These are phyloP conservation scores for Alternaria novae-zelandiae DNA, from an alignment of 2,329 filamentous ascomycete species.

Conservation along the genomic window DNA sequence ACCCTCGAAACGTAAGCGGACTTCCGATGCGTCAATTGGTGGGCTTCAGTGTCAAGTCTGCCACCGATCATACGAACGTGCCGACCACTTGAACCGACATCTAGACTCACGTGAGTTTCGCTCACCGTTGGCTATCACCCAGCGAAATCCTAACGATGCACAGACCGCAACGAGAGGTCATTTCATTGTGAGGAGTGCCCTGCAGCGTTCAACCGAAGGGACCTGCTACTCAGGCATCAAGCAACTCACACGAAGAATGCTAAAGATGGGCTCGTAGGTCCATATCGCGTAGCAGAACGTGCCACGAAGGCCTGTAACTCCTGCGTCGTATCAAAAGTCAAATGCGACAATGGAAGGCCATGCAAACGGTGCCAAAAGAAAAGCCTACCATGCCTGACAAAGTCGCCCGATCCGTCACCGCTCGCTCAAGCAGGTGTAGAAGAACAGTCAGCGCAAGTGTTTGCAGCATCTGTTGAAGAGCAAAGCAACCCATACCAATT, in stretches of 20 bases:
- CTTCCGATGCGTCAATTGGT: neutral
- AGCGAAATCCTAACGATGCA: neutral
- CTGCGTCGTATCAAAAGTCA: slow-evolving; percentile 40
- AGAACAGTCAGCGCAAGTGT: neutral
- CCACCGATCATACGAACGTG: slow-evolving; percentile 34
- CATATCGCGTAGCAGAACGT: slow-evolving; percentile 24
- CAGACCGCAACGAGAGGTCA: slow-evolving; percentile 36
- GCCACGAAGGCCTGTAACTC: slow-evolving; percentile 40
- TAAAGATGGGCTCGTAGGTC: slow-evolving; percentile 21
- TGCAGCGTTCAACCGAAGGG: slow-evolving; percentile 37
- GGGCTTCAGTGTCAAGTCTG: slow-evolving; percentile 37
- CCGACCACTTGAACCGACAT: slow-evolving; percentile 40
- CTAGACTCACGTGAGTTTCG: slow-evolving; percentile 32
- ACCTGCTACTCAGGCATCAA: slow-evolving; percentile 39
- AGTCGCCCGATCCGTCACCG: neutral
- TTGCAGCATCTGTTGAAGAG: neutral
- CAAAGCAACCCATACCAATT: neutral
- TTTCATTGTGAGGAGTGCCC: slow-evolving; percentile 39
- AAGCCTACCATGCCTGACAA: slow-evolving; percentile 13
- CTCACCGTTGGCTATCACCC: neutral
- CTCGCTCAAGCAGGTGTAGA: neutral
- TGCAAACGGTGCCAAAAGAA: slow-evolving; percentile 31
- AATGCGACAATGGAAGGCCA: slow-evolving; percentile 38
- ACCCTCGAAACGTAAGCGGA: slow-evolving; percentile 8
- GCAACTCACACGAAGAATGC: slow-evolving; percentile 34